Base-by-base conservation (phyloP, 202 grass and related monocot species). In the Panicum hallii region DNA sequence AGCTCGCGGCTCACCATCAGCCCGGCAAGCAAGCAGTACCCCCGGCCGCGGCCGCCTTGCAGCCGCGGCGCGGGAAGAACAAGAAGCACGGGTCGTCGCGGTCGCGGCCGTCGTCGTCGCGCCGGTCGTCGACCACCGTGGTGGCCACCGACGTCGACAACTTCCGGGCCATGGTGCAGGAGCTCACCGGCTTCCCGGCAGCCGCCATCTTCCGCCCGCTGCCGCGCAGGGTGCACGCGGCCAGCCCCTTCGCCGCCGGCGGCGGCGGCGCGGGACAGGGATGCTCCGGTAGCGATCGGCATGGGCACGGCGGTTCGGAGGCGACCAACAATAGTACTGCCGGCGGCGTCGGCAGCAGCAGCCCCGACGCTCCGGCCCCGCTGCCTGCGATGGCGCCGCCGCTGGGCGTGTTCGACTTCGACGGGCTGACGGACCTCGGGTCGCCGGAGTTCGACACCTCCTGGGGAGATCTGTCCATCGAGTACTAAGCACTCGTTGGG, bases 391-490 rank as follows among this genome's bases (percentile, higher is more conserved):
- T 7, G 52, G 76, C 58, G 30, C 79, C 17, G 79, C 38, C 81
- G 84, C 53, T 47, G 52, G 75, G 61, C 13, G 68, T 90, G 80
- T 90, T 87, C 22, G 75, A 87, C 38, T 90, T 87, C 22, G 75
- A 87, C 38, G 84, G 53, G 80, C 80, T 83, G 52, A 3, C 53
- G 36, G 89, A 90, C 80, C 38, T 90, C 63, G 75, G 89, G 26
- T 87, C 75, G 84, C 89, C 89, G 89, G 89, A 76, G 80, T 84
- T 90, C 69, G 84, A 87, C 16, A 13, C 67, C n/a, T 87, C 69
- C 45, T 87, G 89, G 89, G 43, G 43, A 1, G 89, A 87, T 26
- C 64, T 90, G 14, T 61, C 74, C 49, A 61, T 79, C 19, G 79
- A 87, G 26, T 74, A 45, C 53, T 10, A 1, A 9, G 4, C 60